Evolutionary conservation across 306 rosid species (phyloP), one percentile per base, ranked within the genome.

Genomic region (Mimosa pudica): DNA sequence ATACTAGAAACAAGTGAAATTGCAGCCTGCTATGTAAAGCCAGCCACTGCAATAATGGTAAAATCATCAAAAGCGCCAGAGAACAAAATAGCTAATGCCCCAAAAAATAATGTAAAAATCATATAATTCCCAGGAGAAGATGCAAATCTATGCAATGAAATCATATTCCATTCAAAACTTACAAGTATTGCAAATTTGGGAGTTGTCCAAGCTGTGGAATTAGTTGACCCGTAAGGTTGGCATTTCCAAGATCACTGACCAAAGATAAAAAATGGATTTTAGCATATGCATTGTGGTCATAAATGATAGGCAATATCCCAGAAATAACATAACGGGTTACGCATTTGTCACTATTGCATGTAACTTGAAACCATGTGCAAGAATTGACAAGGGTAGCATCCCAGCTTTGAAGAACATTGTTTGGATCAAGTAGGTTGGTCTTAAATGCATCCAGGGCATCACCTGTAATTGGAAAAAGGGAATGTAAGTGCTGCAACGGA

Each of bases 311-410:
- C 10, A 45, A 45, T 1, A 45, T 45, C 10, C 48, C 9, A 45
- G 48, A 45, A 45, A 45, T 45, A 38, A 38, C 42, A 38, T 38
- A 38, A 38, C 90, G 84, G 6, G 82, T 90, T 14, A 92, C 97
- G 17, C 85, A 77, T 62, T 82, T 86, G 1, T 85, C 88, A 30
- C 41, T 60, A 57, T 76, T 88, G 79, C 97, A 92, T 36, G 88
- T 81, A 47, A 92, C 86, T 45, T 90, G 91, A 72, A 89, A 88
- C 97, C 97, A 92, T 8, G 92, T 89, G 71, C 96, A 92, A 73
- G 97, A 96, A 89, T 76, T 89, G 69, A 85, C 90, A 10, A 88
- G 88, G 10, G 89, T 82, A 36, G 89, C 6, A 85, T 89, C 89
- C 97, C 94, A 92, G 83, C 80, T 90, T 73, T 78, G 86, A 48